Percentiles rank a stretch among this genome's conserved stretches.
Evolutionary conservation across 768 basidiomycete genomes (phyloP).

Genomic region (Agrocybe chaxingu): DNA sequence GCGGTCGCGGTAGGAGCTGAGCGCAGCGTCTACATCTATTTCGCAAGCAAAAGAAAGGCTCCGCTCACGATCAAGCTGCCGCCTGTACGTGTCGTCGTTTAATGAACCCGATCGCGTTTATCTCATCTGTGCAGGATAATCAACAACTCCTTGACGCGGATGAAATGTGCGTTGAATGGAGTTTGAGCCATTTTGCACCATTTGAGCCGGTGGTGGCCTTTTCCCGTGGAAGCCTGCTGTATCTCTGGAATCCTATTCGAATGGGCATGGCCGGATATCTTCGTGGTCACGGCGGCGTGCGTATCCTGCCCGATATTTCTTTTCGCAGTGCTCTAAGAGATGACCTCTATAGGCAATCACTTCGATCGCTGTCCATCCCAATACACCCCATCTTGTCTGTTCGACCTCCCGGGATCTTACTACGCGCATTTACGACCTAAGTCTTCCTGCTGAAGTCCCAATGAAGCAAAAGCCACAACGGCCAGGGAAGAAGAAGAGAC

Average conservation of each 20-base stretch:
- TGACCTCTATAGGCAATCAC: conserved; percentile 49
- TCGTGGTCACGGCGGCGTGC: conserved; percentile 73
- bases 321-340: not conserved
- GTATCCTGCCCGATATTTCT: conserved; percentile 18
- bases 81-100: conserved; percentile 19
- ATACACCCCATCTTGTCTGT: conserved; percentile 54
- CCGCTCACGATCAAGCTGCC: conserved; percentile 37
- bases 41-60: conserved; percentile 23
- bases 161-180: conserved; percentile 54
- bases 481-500: conserved; percentile 3
- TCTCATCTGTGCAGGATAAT: conserved; percentile 5
- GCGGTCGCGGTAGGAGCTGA: conserved; percentile 47
- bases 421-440: conserved; percentile 66
- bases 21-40: conserved; percentile 33
- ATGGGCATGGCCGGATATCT: conserved; percentile 42
- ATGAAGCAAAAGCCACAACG: conserved; percentile 23
- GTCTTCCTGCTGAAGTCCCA: conserved; percentile 21
- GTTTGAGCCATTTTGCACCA: conserved; percentile 38
- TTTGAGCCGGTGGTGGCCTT: conserved; percentile 61
- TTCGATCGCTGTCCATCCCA: conserved; percentile 64
- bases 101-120: not conserved
- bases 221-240: conserved; percentile 50
- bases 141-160: conserved; percentile 26
- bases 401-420: conserved; percentile 75
- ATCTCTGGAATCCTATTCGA: conserved; percentile 47